These are phyloP conservation scores for Podospora pseudoanserina DNA, from an alignment of 495 filamentous ascomycete species.

Conservation along the genomic window DNA sequence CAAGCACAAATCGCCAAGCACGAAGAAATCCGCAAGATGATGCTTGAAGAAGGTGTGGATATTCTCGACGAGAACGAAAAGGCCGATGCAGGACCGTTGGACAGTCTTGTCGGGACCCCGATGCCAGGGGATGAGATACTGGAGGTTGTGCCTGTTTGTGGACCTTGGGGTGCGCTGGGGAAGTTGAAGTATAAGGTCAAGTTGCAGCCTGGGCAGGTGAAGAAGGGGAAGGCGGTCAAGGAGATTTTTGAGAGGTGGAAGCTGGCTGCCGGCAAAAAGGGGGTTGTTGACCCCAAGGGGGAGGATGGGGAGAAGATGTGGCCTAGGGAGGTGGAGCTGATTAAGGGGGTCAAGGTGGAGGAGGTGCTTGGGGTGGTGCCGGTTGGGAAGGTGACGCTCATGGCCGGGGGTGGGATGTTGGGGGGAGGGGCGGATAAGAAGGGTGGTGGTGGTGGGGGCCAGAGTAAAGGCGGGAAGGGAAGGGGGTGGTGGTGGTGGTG, in stretches of 20 bases:
- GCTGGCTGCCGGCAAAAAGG: constrained; percentile 52
- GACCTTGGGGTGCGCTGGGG: constrained; percentile 76
- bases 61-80: constrained; percentile 49
- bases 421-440: constrained; percentile 41
- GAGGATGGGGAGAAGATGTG: constrained; percentile 72
- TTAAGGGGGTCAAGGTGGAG: constrained; percentile 73
- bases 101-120: constrained; percentile 72
- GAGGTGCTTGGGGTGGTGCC: constrained; percentile 80
- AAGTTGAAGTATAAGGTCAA: constrained; percentile 87
- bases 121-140: constrained; percentile 83
- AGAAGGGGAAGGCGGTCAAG: constrained; percentile 93
- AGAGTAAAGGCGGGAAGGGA: constrained; percentile 5
- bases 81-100: constrained; percentile 62
- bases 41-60: constrained; percentile 48
- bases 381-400: constrained; percentile 80
- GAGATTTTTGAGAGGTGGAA: constrained; percentile 81
- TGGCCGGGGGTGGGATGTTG: constrained; percentile 56
- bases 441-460: constrained; percentile 20
- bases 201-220: constrained; percentile 81
- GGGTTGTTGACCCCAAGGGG: constrained; percentile 53
- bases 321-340: constrained; percentile 74
- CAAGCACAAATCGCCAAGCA: constrained; percentile 59
- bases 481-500: not conserved
- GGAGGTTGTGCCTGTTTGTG: constrained; percentile 84
- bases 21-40: constrained; percentile 59